Percentiles rank a stretch among this genome's conserved stretches.
phyloP scores from a whole-genome alignment of 1,284 basidiomycete species.

The Irpex sp. region DNA sequence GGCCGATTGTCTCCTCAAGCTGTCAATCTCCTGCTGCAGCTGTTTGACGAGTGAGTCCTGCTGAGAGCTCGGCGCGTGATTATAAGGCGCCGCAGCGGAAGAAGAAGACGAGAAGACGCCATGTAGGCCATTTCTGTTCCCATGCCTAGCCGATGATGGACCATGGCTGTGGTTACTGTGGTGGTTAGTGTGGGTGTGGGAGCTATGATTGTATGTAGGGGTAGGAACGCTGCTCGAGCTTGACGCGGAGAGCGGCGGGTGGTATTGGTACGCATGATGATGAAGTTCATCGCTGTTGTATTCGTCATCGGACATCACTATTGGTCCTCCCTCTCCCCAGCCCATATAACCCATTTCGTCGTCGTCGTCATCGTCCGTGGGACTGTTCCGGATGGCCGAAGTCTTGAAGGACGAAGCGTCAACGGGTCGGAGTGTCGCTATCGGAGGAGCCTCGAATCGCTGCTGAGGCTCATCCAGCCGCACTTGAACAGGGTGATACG shows the following conservation, averaged over 20 bases:
- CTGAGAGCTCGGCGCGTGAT: not conserved
- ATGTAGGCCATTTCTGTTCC: slow-evolving; percentile 4
- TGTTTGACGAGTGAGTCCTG: slow-evolving; percentile 43
- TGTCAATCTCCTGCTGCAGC: slow-evolving; percentile 59
- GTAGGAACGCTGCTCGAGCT: slow-evolving; percentile 4
- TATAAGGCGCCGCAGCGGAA: not conserved
- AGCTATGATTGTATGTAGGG: slow-evolving; percentile 1
- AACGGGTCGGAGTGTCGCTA: slow-evolving; percentile 27
- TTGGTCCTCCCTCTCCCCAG: slow-evolving; percentile 20
- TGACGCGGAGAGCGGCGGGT: slow-evolving; percentile 29
- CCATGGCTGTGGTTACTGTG: slow-evolving; percentile 1
- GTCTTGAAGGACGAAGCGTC: slow-evolving; percentile 28
- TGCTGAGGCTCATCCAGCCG: not conserved
- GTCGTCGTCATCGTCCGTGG: slow-evolving; percentile 27
- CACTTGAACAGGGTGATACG: slow-evolving; percentile 7
- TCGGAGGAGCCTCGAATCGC: slow-evolving; percentile 14
- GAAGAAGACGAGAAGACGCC: slow-evolving; percentile 7
- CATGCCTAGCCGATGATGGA: not conserved
- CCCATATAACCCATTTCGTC: slow-evolving; percentile 25
- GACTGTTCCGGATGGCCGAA: slow-evolving; percentile 21
- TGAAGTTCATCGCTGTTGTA: slow-evolving; percentile 30
- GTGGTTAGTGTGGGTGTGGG: slow-evolving; percentile 1
- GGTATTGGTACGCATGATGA: slow-evolving; percentile 28
- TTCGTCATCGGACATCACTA: slow-evolving; percentile 26
- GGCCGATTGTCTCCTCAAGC: slow-evolving; percentile 56